A percentile compares a stretch with the other conserved stretches of the same genome.
Evolutionary conservation across 164 flowering plant genomes (phyloP).

Genomic region (Umbellularia californica): DNA sequence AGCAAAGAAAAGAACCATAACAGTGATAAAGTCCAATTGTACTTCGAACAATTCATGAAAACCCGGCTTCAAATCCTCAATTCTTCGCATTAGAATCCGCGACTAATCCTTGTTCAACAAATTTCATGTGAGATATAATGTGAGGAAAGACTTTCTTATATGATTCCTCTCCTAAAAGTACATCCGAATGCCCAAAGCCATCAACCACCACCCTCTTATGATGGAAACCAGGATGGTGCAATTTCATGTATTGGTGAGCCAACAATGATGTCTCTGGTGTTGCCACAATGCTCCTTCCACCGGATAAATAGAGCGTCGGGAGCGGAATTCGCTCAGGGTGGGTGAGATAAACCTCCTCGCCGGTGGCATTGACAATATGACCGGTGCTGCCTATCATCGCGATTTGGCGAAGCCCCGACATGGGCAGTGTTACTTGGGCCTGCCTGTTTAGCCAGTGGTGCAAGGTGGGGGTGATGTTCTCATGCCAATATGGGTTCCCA

Average conservation of each 20-base stretch:
- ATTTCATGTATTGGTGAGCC: conserved; percentile 56
- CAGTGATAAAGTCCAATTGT: not conserved
- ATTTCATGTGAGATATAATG: conserved; percentile 37
- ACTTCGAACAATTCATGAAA: conserved; percentile 11
- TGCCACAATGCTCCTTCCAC: conserved; percentile 40
- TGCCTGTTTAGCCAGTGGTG: conserved; percentile 36
- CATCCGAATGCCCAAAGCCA: conserved; percentile 54
- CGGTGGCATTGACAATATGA: conserved; percentile 39
- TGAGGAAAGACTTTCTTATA: conserved; percentile 41
- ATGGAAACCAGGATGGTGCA: conserved; percentile 53
- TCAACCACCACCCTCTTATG: conserved; percentile 54
- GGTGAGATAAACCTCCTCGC: conserved; percentile 37
- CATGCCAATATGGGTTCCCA: conserved; percentile 57
- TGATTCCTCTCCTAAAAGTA: conserved; percentile 57
- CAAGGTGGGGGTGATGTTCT: conserved; percentile 38
- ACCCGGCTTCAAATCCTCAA: conserved; percentile 13
- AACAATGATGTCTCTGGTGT: conserved; percentile 52
- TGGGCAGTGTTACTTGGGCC: conserved; percentile 34
- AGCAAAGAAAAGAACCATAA: not conserved
- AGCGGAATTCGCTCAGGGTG: conserved; percentile 56
- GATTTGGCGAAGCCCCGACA: conserved; percentile 55
- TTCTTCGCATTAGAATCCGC: conserved; percentile 14
- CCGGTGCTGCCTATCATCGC: conserved; percentile 49
- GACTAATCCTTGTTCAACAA: conserved; percentile 31
- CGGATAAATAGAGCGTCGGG: conserved; percentile 51